Evolutionary conservation across 371 early-diverging fungal species (phyloP).

Genomic region (Parasitella parasitica): DNA sequence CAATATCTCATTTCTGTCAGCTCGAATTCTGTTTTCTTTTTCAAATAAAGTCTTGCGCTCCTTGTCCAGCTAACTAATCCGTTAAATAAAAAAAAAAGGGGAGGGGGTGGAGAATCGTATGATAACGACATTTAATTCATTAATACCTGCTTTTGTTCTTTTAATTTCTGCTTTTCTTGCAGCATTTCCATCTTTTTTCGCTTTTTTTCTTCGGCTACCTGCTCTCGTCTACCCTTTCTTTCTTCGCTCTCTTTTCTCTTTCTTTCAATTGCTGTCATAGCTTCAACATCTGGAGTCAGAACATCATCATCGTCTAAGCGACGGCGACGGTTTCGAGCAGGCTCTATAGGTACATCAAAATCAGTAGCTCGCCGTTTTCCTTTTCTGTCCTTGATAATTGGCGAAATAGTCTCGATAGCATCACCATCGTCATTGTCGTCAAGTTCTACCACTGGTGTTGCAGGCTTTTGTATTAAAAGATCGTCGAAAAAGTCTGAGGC

Average conservation of each 20-base stretch:
- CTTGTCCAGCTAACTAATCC: conserved; percentile 49
- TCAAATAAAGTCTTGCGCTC: conserved; percentile 31
- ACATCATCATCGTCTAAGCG: neutral
- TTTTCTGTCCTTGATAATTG: neutral
- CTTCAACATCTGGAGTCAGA: neutral
- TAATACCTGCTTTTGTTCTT: conserved; percentile 18
- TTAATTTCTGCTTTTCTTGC: conserved; percentile 26
- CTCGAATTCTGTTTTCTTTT: conserved; percentile 40
- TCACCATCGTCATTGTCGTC: conserved; percentile 2
- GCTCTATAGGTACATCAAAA: neutral
- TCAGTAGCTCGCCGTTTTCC: conserved; percentile 1
- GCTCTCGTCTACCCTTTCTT: conserved; percentile 2
- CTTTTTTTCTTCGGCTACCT: conserved; percentile 22
- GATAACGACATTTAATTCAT: too few relatives aligned
- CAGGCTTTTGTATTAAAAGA: neutral
- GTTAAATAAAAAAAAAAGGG: too few relatives aligned
- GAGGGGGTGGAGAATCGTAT: too few relatives aligned
- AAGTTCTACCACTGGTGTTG: neutral
- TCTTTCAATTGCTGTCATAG: neutral
- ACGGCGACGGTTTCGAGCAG: neutral
- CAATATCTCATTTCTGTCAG: conserved; percentile 38
- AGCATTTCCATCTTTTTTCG: conserved; percentile 3
- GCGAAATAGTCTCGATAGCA: neutral
- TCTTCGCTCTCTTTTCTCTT: conserved; percentile 8
- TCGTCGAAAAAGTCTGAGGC: conserved; percentile 14